Percentiles rank a stretch among this genome's conserved stretches.
phyloP scores from a whole-genome alignment of 2,329 filamentous ascomycete species.

The Ilyonectria mors-panacis region DNA sequence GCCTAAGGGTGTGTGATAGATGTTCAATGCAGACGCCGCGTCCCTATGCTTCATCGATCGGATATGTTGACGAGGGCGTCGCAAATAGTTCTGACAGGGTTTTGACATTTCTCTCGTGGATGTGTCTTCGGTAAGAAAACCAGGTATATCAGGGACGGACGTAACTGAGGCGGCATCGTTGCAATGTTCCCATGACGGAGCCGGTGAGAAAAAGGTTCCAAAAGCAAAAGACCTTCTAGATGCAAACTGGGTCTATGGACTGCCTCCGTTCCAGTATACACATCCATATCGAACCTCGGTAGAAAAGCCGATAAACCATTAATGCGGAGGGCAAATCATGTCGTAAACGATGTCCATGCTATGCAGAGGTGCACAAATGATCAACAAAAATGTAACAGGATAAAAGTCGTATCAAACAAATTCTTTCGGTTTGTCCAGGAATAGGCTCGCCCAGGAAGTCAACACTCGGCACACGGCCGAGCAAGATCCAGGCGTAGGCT shows the following conservation, averaged over 20 bases:
- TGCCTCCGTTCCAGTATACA: slow-evolving; percentile 40
- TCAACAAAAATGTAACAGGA: slow-evolving; percentile 32
- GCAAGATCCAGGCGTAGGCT: slow-evolving; percentile 25
- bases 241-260: slow-evolving; percentile 45
- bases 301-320: slow-evolving; percentile 31
- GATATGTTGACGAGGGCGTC: not conserved
- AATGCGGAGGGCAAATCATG: slow-evolving; percentile 33
- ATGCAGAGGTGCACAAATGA: slow-evolving; percentile 37
- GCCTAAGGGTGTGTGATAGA: not conserved
- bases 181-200: slow-evolving; percentile 21
- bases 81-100: not conserved
- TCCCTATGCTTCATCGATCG: not conserved
- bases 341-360: slow-evolving; percentile 34
- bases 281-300: slow-evolving; percentile 18
- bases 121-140: not conserved
- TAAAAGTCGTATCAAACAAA: slow-evolving; percentile 21
- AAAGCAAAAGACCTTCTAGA: slow-evolving; percentile 43
- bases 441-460: slow-evolving; percentile 15
- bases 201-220: slow-evolving; percentile 23
- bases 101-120: not conserved
- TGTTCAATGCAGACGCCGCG: not conserved
- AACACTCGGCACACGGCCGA: slow-evolving; percentile 14
- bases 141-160: slow-evolving; percentile 3
- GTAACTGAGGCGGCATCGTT: slow-evolving; percentile 10
- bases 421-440: slow-evolving; percentile 20